Evolutionary conservation across 495 filamentous ascomycete genomes (phyloP).

Genomic region (Podospora pseudopauciseta): DNA sequence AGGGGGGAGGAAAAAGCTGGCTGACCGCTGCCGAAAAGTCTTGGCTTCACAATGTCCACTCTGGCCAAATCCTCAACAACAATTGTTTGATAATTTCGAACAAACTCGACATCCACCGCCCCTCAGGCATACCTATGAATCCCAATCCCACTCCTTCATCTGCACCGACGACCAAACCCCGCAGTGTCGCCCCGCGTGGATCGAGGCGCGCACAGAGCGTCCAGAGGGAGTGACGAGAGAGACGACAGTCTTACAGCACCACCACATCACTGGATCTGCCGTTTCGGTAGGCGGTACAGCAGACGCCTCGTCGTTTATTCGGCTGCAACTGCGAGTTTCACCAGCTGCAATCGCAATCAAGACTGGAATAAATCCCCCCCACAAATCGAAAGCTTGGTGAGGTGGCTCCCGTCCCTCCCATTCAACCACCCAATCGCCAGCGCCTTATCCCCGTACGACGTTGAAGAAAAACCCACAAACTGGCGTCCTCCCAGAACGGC

Average conservation of each 20-base stretch:
- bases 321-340: not conserved
- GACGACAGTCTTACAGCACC: conserved; percentile 1
- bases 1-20: not conserved
- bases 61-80: conserved; percentile 8
- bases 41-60: conserved; percentile 13
- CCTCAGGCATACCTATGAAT: conserved; percentile 1
- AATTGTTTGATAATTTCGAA: conserved; percentile 3
- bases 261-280: not conserved
- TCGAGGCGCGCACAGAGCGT: not conserved
- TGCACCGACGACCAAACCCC: not conserved
- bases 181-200: not conserved
- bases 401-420: not conserved
- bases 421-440: not conserved
- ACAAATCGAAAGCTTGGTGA: not conserved
- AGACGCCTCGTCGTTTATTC: conserved; percentile 2
- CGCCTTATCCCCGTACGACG: not conserved
- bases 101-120: not conserved
- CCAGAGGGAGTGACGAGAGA: not conserved
- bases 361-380: not conserved
- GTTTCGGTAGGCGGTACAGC: conserved; percentile 6
- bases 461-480: conserved; percentile 20
- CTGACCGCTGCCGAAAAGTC: conserved; percentile 1
- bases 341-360: not conserved
- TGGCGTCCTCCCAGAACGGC: conserved; percentile 39
- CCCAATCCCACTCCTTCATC: conserved; percentile 1